Conservation (phyloP, 257 asterid species). For the Nicotiana otophora region DNA sequence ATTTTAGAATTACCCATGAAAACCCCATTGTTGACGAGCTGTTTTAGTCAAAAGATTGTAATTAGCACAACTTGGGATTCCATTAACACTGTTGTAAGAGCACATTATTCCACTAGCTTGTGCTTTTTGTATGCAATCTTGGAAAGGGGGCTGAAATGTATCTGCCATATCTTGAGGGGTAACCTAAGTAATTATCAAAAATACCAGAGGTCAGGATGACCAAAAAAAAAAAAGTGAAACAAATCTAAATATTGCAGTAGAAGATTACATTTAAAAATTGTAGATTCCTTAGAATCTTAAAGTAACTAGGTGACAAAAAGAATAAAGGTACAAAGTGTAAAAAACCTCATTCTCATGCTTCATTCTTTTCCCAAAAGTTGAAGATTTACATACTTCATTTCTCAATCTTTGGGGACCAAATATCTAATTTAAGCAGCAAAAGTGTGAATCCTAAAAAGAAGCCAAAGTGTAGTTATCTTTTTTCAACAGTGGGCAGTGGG, state of each 20-base stretch:
- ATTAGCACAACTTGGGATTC: constrained; percentile 81
- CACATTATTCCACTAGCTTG: constrained; percentile 95
- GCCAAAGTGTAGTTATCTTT: neutral
- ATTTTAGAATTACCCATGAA: constrained; percentile 45
- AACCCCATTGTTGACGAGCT: constrained; percentile 73
- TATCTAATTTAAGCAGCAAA: neutral
- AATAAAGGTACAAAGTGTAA: neutral
- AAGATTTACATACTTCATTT: neutral
- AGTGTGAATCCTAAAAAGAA: constrained; percentile 4
- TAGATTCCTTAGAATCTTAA: neutral
- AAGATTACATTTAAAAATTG: neutral
- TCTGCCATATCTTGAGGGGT: constrained; percentile 82
- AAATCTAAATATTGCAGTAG: neutral
- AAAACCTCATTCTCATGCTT: neutral
- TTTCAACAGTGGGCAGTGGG: neutral
- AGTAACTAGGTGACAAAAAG: neutral
- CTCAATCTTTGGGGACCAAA: neutral
- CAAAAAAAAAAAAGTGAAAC: neutral
- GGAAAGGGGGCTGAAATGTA: constrained; percentile 87
- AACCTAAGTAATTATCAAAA: constrained; percentile 33
- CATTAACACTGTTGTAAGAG: constrained; percentile 83
- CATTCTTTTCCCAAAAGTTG: neutral
- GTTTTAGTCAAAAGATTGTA: constrained; percentile 54
- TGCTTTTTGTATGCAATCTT: constrained; percentile 59
- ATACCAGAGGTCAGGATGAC: neutral